phyloP scores from a whole-genome alignment of 2,329 filamentous ascomycete species.

The Fusarium torreyae region DNA sequence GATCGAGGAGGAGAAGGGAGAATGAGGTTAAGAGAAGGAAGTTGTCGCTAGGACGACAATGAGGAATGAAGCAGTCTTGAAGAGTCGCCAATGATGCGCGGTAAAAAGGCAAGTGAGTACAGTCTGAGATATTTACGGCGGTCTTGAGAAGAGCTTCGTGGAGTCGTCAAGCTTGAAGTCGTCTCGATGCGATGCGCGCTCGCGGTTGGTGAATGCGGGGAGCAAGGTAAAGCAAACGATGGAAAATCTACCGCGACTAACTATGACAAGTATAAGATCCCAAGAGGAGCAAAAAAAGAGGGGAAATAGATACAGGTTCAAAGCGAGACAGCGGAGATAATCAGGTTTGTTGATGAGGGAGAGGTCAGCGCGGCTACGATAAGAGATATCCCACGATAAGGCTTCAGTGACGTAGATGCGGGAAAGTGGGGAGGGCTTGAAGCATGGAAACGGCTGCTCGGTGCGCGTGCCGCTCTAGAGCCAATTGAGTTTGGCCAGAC shows the following conservation, averaged over 20 bases:
- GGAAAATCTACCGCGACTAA: neutral
- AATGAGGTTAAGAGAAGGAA: slow-evolving; percentile 1
- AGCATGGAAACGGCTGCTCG: slow-evolving; percentile 11
- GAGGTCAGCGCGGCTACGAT: slow-evolving; percentile 49
- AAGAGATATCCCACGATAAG: slow-evolving; percentile 45
- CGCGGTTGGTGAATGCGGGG: slow-evolving; percentile 18
- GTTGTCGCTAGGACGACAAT: neutral
- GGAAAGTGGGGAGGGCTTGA: slow-evolving; percentile 20
- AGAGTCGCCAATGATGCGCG: neutral
- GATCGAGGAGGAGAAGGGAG: neutral
- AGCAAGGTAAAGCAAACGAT: neutral
- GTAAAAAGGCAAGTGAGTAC: neutral
- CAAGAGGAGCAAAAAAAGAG: slow-evolving; percentile 2
- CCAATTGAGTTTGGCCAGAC: slow-evolving; percentile 1
- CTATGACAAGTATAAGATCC: neutral
- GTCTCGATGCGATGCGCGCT: slow-evolving; percentile 13
- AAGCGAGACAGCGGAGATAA: slow-evolving; percentile 21
- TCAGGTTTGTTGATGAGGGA: slow-evolving; percentile 18
- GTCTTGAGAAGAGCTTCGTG: slow-evolving; percentile 2
- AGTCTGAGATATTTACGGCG: neutral
- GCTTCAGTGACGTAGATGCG: slow-evolving; percentile 47
- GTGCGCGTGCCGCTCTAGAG: slow-evolving; percentile 38
- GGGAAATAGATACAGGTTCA: neutral
- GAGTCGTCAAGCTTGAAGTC: neutral
- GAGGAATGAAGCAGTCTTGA: neutral